phyloP scores from a whole-genome alignment of 805 yeast genomes.

The Candida lessepsii region DNA sequence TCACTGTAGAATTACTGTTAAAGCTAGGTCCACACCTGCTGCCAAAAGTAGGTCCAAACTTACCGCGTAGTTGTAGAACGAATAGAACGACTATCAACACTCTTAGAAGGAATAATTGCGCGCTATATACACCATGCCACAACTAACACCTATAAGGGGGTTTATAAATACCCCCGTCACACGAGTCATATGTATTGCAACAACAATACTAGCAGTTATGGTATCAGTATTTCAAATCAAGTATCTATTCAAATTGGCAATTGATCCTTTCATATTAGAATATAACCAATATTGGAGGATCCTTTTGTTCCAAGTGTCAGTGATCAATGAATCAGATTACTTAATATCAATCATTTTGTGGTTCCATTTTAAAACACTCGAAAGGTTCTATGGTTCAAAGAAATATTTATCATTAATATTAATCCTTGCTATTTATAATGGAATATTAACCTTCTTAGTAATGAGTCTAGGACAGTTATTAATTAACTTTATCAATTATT shows the following conservation, averaged over 20 bases:
- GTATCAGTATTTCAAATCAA: slow-evolving; percentile 46
- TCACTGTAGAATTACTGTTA: too few species aligned
- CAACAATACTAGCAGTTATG: slow-evolving; percentile 38
- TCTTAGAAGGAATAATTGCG: too few species aligned
- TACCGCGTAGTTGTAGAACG: too few species aligned
- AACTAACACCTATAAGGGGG: slow-evolving; percentile 41
- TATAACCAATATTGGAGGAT: slow-evolving; percentile 62
- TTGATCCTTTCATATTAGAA: slow-evolving; percentile 53
- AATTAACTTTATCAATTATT: slow-evolving; percentile 15
- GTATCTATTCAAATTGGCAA: slow-evolving; percentile 40
- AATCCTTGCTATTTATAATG: slow-evolving; percentile 48
- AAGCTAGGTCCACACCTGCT: too few species aligned
- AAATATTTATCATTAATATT: slow-evolving; percentile 49
- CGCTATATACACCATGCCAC: slow-evolving; percentile 9
- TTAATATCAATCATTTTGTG: slow-evolving; percentile 43
- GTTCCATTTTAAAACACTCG: slow-evolving; percentile 55
- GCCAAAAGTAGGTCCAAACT: too few species aligned
- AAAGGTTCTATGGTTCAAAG: slow-evolving; percentile 55
- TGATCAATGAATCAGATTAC: slow-evolving; percentile 60
- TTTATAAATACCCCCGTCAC: slow-evolving; percentile 46
- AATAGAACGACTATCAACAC: too few species aligned
- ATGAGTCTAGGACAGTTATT: slow-evolving; percentile 44
- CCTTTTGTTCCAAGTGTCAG: slow-evolving; percentile 48
- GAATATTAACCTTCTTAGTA: slow-evolving; percentile 34
- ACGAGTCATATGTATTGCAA: slow-evolving; percentile 29